Base-by-base conservation (phyloP, 345 rosid species). In the Melastoma malabathricum region DNA sequence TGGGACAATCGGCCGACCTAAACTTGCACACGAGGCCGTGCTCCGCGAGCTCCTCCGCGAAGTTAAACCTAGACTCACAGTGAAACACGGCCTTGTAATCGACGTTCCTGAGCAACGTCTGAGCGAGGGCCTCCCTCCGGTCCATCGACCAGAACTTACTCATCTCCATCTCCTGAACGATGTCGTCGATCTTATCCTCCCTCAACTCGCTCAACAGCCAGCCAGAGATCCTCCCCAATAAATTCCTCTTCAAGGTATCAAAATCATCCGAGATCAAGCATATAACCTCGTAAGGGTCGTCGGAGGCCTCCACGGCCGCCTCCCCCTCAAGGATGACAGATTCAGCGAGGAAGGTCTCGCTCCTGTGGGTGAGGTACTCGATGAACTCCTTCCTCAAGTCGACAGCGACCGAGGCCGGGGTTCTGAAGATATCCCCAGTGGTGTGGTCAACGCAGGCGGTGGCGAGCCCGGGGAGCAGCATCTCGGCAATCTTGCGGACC, bases 141-240 rank as follows among this genome's bases (percentile, higher is more conserved):
- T 80, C 84, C 0, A 63, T 57, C 44, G 58, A 54, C 98, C 98
- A 90, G 66, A 90, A 90, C 41, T 80, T 85, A 47, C 73, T 84
- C 41, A 70, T 54, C 65, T 86, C 94, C 94, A 90, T 78, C 62
- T 84, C 96, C 48, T 90, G 96, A 13, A 68, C 75, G 7, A 86
- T 76, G 58, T 90, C 98, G 65, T 90, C 98, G 0, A 86, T 74
- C 52, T 73, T 80, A 57, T 90, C 98, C 61, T 90, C 98, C 54
- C 96, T 76, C 59, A 69, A 75, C 19, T 90, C 98, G 31, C 89
- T 90, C 31, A 80, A 75, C 54, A 90, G 48, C 98, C 94, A 83
- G 34, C 84, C 89, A 0, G 96, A 84, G 50, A 90, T 90, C 61
- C 89, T 72, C 59, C 96, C 76, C 41, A 84, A 74, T 3, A 78